phyloP scores from a whole-genome alignment of 352 stramenopile species.

The Phytophthora pisi region DNA sequence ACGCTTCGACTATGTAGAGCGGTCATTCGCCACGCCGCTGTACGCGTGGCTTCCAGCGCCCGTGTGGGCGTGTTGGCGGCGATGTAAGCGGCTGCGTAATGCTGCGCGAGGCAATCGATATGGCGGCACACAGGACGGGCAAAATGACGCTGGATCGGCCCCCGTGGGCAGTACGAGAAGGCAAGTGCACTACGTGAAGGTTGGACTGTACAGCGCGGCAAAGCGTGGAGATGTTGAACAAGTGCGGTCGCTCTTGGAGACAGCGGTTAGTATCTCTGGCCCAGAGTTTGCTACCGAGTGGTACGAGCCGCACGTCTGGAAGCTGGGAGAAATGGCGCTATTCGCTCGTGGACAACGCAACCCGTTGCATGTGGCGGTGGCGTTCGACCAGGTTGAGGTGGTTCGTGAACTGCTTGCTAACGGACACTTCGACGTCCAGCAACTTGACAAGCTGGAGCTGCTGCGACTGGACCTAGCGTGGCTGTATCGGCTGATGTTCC shows the following conservation, averaged over 20 bases:
- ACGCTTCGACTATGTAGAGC: slow-evolving; percentile 71
- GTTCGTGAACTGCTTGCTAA: slow-evolving; percentile 66
- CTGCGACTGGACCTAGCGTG: slow-evolving; percentile 69
- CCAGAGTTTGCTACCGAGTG: slow-evolving; percentile 68
- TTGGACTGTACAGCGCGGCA: slow-evolving; percentile 62
- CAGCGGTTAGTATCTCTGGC: slow-evolving; percentile 60
- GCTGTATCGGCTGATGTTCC: slow-evolving; percentile 73
- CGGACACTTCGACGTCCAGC: slow-evolving; percentile 69
- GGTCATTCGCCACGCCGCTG: slow-evolving; percentile 47
- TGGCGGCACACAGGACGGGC: slow-evolving; percentile 7
- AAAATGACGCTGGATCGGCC: slow-evolving; percentile 2
- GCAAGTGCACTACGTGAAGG: slow-evolving; percentile 56
- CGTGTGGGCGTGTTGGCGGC: slow-evolving; percentile 33
- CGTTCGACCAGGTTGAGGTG: slow-evolving; percentile 72
- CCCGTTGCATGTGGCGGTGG: slow-evolving; percentile 74
- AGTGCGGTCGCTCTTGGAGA: slow-evolving; percentile 50
- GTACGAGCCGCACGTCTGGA: slow-evolving; percentile 49
- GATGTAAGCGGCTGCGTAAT: slow-evolving; percentile 19
- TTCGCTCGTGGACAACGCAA: slow-evolving; percentile 59
- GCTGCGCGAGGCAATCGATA: slow-evolving; percentile 11
- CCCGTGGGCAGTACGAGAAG: slow-evolving; percentile 28
- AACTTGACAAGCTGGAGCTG: slow-evolving; percentile 78
- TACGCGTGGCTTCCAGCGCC: slow-evolving; percentile 49
- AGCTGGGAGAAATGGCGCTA: slow-evolving; percentile 28
- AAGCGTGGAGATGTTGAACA: slow-evolving; percentile 66